These are phyloP conservation scores for Larix kaempferi DNA, from an alignment of 75 land plant genomes.

Conservation along the genomic window DNA sequence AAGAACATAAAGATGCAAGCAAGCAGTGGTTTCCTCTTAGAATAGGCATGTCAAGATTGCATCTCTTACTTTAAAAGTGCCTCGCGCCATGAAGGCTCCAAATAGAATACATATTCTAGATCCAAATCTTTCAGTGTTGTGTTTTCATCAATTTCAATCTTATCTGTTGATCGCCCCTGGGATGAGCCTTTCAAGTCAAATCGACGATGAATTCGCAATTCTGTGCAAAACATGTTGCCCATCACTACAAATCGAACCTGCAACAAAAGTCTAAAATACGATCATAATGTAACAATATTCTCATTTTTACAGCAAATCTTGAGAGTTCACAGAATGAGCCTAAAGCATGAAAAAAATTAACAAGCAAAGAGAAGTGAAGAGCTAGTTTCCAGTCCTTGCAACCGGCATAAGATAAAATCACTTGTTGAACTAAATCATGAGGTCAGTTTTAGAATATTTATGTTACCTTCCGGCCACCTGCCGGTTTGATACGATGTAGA, in stretches of 20 bases:
- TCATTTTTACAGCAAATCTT: background rate
- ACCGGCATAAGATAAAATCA: background rate
- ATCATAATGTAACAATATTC: conserved; percentile 1
- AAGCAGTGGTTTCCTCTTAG: background rate
- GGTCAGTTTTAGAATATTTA: conserved; percentile 6
- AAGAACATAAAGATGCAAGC: background rate
- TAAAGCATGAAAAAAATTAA: background rate
- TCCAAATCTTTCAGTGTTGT: conserved; percentile 96
- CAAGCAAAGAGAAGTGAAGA: background rate
- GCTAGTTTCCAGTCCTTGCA: background rate
- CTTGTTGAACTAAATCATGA: background rate
- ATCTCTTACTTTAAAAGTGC: conserved; percentile 70
- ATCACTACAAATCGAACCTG: conserved; percentile 99
- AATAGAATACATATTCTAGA: conserved; percentile 79
- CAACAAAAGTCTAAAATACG: conserved; percentile 10
- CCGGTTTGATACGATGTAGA: conserved; percentile 95
- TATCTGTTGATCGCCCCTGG: conserved; percentile 90
- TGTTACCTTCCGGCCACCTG: conserved; percentile 96
- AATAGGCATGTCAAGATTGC: background rate
- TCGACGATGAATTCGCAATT: conserved; percentile 86
- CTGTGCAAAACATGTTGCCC: conserved; percentile 99
- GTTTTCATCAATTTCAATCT: conserved; percentile 94
- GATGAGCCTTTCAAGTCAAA: conserved; percentile 97
- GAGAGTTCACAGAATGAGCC: conserved; percentile 1
- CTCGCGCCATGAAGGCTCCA: conserved; percentile 95